Conservation (phyloP, 208 protist genomes). For the Leishmania turanica region DNA sequence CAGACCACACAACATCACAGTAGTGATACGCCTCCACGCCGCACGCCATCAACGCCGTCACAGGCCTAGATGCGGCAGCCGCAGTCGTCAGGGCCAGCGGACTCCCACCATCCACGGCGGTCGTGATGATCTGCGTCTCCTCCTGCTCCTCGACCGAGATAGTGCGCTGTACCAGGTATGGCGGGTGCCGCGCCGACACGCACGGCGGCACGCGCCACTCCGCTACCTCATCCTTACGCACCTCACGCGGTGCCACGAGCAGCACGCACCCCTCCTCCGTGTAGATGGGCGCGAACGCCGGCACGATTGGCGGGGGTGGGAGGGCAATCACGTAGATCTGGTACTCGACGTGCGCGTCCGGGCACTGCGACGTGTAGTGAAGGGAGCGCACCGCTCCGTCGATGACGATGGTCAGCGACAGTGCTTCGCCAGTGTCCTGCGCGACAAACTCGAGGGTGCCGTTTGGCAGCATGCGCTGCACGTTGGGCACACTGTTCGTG, state of each 20-base stretch:
- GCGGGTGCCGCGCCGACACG: conserved; percentile 29
- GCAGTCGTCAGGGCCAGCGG: conserved; percentile 1
- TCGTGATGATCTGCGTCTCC: conserved; percentile 16
- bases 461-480: conserved; percentile 50
- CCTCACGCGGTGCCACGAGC: conserved; percentile 53
- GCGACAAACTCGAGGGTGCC: conserved; percentile 74
- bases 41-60: conserved; percentile 50
- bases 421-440: conserved; percentile 64
- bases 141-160: conserved; percentile 25
- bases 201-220: conserved; percentile 62
- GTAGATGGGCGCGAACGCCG: conserved; percentile 62
- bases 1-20: conserved; percentile 79
- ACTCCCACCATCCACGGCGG: conserved; percentile 14
- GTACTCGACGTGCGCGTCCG: conserved; percentile 61
- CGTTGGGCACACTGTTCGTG: conserved; percentile 71
- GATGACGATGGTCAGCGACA: conserved; percentile 14
- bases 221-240: conserved; percentile 73
- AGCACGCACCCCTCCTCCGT: conserved; percentile 77
- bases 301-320: conserved; percentile 50
- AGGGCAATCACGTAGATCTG: conserved; percentile 59
- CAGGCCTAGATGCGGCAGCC: neutral
- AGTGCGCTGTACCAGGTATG: conserved; percentile 43
- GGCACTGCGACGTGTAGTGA: conserved; percentile 65
- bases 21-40: conserved; percentile 61
- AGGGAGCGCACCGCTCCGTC: conserved; percentile 7